Evolutionary conservation across 148 eudicot genomes (phyloP).

Genomic region (Rhododendron vialii): DNA sequence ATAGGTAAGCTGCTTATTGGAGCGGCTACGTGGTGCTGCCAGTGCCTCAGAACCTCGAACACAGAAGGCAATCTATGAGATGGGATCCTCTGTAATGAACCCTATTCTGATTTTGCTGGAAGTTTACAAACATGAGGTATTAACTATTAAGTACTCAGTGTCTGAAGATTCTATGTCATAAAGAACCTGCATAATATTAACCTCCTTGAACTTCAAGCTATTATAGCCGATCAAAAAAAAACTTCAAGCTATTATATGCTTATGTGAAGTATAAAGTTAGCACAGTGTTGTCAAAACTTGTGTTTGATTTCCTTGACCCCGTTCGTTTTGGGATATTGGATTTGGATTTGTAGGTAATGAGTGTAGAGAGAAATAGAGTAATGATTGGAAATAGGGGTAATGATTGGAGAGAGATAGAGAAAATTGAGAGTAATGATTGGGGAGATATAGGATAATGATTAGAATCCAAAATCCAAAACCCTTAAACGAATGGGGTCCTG

Average conservation of each 20-base stretch:
- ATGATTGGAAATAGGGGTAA: too few species aligned
- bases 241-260: neutral
- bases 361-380: too few species aligned
- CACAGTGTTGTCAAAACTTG: neutral
- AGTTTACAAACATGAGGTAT: slow-evolving; percentile 88
- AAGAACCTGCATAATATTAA: neutral
- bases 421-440: too few species aligned
- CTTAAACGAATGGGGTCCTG: neutral
- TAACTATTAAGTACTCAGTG: slow-evolving; percentile 6
- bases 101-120: slow-evolving; percentile 70
- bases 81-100: slow-evolving; percentile 73
- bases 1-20: slow-evolving; percentile 85
- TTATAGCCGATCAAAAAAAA: too few species aligned
- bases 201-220: neutral
- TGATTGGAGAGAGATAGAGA: too few species aligned
- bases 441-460: too few species aligned
- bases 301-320: neutral
- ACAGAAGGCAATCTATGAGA: slow-evolving; percentile 84
- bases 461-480: too few species aligned
- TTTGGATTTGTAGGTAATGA: too few species aligned
- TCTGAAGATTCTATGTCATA: neutral
- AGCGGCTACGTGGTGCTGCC: slow-evolving; percentile 94
- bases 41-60: slow-evolving; percentile 91
- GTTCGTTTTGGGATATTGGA: too few species aligned
- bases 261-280: neutral